These are phyloP conservation scores for Diutina catenulata DNA, from an alignment of 1,139 yeast genomes.

Conservation along the genomic window DNA sequence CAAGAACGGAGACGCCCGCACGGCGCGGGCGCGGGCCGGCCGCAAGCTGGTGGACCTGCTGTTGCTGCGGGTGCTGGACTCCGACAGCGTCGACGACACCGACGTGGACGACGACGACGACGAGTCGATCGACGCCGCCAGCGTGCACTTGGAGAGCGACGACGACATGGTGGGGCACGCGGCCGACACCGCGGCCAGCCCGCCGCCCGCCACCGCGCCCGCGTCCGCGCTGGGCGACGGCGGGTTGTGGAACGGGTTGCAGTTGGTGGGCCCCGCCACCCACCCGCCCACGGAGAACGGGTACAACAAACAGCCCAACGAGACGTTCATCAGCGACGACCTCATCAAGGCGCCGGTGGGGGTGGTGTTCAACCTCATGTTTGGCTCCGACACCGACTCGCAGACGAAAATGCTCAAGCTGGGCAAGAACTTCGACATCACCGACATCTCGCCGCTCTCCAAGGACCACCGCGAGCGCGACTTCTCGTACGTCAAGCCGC, in stretches of 20 bases:
- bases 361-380: conserved; percentile 53
- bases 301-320: conserved; percentile 44
- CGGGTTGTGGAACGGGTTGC: background rate
- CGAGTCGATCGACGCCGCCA: too few relatives aligned
- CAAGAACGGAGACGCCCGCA: conserved; percentile 4
- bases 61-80: background rate
- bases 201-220: background rate
- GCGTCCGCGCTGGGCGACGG: too few relatives aligned
- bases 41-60: background rate
- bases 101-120: background rate
- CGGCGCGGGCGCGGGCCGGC: conserved; percentile 4
- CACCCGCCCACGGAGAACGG: conserved; percentile 26
- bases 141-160: background rate
- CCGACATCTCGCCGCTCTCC: conserved; percentile 29
- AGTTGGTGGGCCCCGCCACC: conserved; percentile 20
- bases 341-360: conserved; percentile 70
- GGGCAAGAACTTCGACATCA: conserved; percentile 64
- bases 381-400: conserved; percentile 62
- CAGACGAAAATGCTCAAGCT: conserved; percentile 41
- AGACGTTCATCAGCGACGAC: conserved; percentile 53
- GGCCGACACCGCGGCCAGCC: background rate
- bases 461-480: conserved; percentile 31
- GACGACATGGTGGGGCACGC: background rate
- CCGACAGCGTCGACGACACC: background rate
- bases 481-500: conserved; percentile 69